Conservation (phyloP, 108 stramenopile species). For the Nitzschia sp. region DNA sequence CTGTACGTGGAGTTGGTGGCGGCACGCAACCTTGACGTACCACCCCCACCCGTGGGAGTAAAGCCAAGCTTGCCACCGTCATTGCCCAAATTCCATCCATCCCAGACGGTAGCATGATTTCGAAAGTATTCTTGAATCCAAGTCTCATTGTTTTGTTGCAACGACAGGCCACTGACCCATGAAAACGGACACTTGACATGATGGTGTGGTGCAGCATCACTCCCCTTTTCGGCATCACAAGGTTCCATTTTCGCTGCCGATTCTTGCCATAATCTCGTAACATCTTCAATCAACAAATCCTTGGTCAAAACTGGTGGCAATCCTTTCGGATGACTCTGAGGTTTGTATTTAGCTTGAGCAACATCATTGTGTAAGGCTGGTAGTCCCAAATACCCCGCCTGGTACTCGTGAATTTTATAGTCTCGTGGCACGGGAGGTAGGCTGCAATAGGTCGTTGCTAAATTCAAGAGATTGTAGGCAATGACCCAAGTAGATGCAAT, state of each 20-base stretch:
- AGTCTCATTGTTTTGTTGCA: conserved; percentile 54
- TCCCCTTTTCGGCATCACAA: neutral
- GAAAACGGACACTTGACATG: conserved; percentile 64
- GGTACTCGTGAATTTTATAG: conserved; percentile 24
- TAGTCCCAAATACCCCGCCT: conserved; percentile 27
- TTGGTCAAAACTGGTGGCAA: conserved; percentile 67
- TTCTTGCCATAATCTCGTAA: conserved; percentile 57
- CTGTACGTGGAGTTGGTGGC: neutral
- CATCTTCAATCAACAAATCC: conserved; percentile 58
- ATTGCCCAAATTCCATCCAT: conserved; percentile 58
- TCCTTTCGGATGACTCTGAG: conserved; percentile 54
- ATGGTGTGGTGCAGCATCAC: neutral
- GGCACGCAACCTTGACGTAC: too few species aligned
- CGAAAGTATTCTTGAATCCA: conserved; percentile 50
- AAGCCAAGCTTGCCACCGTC: conserved; percentile 72
- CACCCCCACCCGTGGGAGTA: conserved; percentile 41
- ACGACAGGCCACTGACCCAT: conserved; percentile 61
- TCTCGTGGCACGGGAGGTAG: conserved; percentile 27
- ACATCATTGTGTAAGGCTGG: conserved; percentile 23
- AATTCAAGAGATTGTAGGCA: conserved; percentile 70
- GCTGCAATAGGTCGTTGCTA: conserved; percentile 67
- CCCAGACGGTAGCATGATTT: conserved; percentile 36
- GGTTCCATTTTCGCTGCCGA: neutral
- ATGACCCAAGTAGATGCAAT: conserved; percentile 62
- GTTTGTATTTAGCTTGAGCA: conserved; percentile 38